Percentiles rank a stretch among this genome's conserved stretches.
Evolutionary conservation across 805 yeast species (phyloP).

Genomic region (Zygosaccharomyces bisporus): DNA sequence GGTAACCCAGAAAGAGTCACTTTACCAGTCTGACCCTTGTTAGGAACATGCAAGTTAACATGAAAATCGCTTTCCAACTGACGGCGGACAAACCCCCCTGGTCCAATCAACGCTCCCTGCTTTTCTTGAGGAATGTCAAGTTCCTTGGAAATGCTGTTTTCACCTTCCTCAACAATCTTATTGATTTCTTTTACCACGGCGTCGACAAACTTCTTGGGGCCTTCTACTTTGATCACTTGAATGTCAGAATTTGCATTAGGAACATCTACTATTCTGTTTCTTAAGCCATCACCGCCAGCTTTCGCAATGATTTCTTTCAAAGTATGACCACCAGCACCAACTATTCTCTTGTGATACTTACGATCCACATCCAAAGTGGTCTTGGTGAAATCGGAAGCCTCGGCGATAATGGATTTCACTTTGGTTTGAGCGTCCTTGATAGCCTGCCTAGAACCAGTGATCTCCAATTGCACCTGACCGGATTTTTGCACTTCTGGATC

Average conservation of each 20-base stretch:
- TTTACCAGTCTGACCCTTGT: conserved; percentile 44
- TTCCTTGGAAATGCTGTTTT: conserved; percentile 52
- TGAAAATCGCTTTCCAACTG: conserved; percentile 64
- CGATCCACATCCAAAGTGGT: conserved; percentile 63
- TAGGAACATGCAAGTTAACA: conserved; percentile 66
- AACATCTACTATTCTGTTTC: conserved; percentile 45
- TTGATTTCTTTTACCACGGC: conserved; percentile 60
- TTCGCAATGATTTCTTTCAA: conserved; percentile 67
- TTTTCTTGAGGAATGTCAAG: conserved; percentile 64
- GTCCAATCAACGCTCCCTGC: conserved; percentile 76
- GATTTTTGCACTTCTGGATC: conserved; percentile 43
- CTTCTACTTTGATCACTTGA: conserved; percentile 57
- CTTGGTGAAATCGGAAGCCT: conserved; percentile 57
- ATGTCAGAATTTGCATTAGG: conserved; percentile 67
- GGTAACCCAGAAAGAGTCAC: conserved; percentile 64
- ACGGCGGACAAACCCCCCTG: conserved; percentile 72
- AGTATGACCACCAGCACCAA: conserved; percentile 74
- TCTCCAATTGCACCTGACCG: conserved; percentile 57
- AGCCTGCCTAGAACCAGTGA: conserved; percentile 74
- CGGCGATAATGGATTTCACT: conserved; percentile 60
- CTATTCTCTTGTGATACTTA: conserved; percentile 66
- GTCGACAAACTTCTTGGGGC: conserved; percentile 70
- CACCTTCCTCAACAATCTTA: conserved; percentile 58
- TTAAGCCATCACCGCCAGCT: conserved; percentile 63
- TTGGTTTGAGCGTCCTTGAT: conserved; percentile 66